Percentiles rank a stretch among this genome's conserved stretches.
These are phyloP conservation scores for Paracoccidioides brasiliensis DNA, from an alignment of 2,329 filamentous ascomycete species.

Conservation along the genomic window DNA sequence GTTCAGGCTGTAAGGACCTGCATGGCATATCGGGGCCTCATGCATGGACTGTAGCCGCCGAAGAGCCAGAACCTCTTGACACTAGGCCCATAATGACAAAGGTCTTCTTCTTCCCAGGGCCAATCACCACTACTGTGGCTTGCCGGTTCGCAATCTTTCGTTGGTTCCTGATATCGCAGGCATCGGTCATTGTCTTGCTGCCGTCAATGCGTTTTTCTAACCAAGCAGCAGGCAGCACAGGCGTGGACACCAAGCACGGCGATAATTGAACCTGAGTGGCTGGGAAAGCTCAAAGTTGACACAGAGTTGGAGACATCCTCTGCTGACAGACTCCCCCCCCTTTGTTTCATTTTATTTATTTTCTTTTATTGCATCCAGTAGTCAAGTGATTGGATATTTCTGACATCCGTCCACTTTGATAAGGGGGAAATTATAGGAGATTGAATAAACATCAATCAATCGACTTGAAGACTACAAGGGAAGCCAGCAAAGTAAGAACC, in stretches of 20 bases:
- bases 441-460: too few relatives aligned
- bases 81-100: background rate
- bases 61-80: constrained; percentile 1
- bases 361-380: background rate
- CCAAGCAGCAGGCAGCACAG: background rate
- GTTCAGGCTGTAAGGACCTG: constrained; percentile 4
- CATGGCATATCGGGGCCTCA: constrained; percentile 20
- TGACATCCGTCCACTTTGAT: too few relatives aligned
- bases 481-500: background rate
- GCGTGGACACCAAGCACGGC: background rate
- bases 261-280: background rate
- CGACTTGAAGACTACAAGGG: background rate
- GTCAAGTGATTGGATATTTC: background rate
- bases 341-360: background rate
- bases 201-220: background rate
- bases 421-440: too few relatives aligned
- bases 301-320: background rate
- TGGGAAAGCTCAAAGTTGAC: background rate
- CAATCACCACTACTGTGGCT: background rate
- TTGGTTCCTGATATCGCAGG: constrained; percentile 1
- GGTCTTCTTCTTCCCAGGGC: background rate
- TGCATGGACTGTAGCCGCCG: constrained; percentile 18
- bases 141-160: background rate
- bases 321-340: background rate
- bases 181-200: background rate